Evolutionary conservation across 2,329 filamentous ascomycete genomes (phyloP).

Genomic region (Magnaporthales sp.): DNA sequence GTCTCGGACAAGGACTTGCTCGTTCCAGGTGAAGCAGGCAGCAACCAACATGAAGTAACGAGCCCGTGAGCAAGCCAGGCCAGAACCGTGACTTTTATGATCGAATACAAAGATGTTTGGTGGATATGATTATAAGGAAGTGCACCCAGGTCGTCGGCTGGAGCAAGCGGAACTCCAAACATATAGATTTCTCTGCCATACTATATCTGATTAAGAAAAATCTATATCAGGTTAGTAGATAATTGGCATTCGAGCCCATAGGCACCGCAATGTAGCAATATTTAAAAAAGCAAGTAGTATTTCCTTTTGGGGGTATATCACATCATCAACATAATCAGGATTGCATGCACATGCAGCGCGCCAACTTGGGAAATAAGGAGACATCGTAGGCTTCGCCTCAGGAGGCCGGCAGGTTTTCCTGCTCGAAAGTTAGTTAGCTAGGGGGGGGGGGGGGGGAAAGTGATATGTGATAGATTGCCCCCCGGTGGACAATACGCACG

Average conservation of each 20-base stretch:
- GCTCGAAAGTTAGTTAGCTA: background rate
- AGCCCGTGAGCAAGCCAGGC: background rate
- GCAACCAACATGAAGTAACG: background rate
- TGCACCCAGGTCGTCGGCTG: background rate
- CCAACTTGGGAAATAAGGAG: background rate
- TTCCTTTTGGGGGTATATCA: background rate
- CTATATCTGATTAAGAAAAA: background rate
- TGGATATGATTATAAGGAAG: background rate
- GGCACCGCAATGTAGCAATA: background rate
- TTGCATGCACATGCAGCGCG: background rate
- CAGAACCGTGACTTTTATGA: background rate
- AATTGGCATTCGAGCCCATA: background rate
- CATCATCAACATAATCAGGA: background rate
- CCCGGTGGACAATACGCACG: background rate
- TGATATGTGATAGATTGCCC: background rate
- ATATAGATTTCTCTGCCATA: background rate
- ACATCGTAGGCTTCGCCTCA: background rate
- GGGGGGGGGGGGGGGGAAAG: background rate
- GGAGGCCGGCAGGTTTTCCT: background rate
- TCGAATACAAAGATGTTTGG: background rate
- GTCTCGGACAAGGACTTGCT: background rate
- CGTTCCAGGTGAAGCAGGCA: background rate
- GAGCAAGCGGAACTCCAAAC: background rate
- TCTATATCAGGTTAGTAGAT: background rate
- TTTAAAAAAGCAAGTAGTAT: background rate